These are phyloP conservation scores for Pseudonectria foliicola DNA, from an alignment of 2,329 filamentous ascomycete genomes.

Conservation along the genomic window DNA sequence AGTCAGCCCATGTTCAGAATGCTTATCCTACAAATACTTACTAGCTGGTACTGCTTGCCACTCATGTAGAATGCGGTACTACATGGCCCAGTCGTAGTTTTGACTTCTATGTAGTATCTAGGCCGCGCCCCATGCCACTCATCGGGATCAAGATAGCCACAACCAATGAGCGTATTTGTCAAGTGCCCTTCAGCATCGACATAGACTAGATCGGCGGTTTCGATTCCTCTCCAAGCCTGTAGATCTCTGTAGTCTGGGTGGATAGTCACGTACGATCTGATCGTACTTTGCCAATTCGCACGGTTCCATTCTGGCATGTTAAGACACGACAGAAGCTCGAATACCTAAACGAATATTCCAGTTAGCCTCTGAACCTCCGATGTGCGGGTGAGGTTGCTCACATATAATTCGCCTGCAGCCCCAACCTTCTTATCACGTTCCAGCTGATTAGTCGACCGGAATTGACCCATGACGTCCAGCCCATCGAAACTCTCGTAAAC, in stretches of 20 bases:
- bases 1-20: slow-evolving; percentile 1
- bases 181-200: slow-evolving; percentile 6
- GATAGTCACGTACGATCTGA: slow-evolving; percentile 4
- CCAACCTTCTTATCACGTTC: slow-evolving; percentile 18
- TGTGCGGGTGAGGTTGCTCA: slow-evolving; percentile 5
- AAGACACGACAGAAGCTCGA: slow-evolving; percentile 12
- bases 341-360: slow-evolving; percentile 5
- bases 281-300: slow-evolving; percentile 12
- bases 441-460: slow-evolving; percentile 10
- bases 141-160: slow-evolving; percentile 6
- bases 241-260: slow-evolving; percentile 8
- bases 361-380: background rate
- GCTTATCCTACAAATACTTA: slow-evolving; percentile 18
- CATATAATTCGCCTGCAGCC: slow-evolving; percentile 18
- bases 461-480: slow-evolving; percentile 5
- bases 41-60: slow-evolving; percentile 32
- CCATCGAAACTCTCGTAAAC: slow-evolving; percentile 10
- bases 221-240: slow-evolving; percentile 1
- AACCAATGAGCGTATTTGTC: slow-evolving; percentile 7
- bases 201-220: slow-evolving; percentile 12
- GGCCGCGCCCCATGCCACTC: slow-evolving; percentile 18
- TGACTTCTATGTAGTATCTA: slow-evolving; percentile 43
- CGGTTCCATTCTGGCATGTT: slow-evolving; percentile 5
- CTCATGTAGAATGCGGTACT: slow-evolving; percentile 39
- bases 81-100: slow-evolving; percentile 34